Evolutionary conservation across 805 yeast genomes (phyloP).

Genomic region (Saturnispora diversa): DNA sequence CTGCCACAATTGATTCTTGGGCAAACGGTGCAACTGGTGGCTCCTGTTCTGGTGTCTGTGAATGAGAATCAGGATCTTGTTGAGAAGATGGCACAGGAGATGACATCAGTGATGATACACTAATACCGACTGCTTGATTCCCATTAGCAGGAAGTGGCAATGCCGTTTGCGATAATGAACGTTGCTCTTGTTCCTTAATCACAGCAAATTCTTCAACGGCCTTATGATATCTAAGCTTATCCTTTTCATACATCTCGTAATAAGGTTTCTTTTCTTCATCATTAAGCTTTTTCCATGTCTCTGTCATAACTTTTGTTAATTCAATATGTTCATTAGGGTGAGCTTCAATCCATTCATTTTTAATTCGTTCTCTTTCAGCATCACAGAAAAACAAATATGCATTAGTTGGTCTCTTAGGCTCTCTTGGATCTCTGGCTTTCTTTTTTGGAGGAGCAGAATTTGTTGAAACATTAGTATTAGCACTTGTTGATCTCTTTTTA

Average conservation of each 20-base stretch:
- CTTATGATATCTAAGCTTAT: slow-evolving; percentile 61
- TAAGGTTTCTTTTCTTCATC: slow-evolving; percentile 67
- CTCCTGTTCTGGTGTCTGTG: too few species aligned
- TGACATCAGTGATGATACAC: background rate
- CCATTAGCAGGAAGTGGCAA: slow-evolving; percentile 8
- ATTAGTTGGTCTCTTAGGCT: slow-evolving; percentile 85
- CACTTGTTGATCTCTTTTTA: background rate
- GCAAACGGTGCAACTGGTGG: too few species aligned
- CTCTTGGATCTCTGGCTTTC: slow-evolving; percentile 63
- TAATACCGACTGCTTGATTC: background rate
- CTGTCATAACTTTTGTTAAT: slow-evolving; percentile 70
- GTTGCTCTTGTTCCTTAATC: slow-evolving; percentile 20
- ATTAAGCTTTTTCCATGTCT: slow-evolving; percentile 71
- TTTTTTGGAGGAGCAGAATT: slow-evolving; percentile 23
- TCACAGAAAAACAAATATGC: slow-evolving; percentile 87
- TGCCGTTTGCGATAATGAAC: background rate
- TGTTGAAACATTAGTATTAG: slow-evolving; percentile 12
- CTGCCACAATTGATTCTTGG: too few species aligned
- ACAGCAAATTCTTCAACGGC: slow-evolving; percentile 49
- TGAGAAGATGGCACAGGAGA: slow-evolving; percentile 2
- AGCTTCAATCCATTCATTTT: slow-evolving; percentile 45
- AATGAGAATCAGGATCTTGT: background rate
- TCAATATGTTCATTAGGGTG: slow-evolving; percentile 51
- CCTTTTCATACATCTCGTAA: slow-evolving; percentile 69
- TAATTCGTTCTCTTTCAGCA: slow-evolving; percentile 66